These are phyloP conservation scores for Tulasnella sp. DNA, from an alignment of 768 basidiomycete species.

Conservation along the genomic window DNA sequence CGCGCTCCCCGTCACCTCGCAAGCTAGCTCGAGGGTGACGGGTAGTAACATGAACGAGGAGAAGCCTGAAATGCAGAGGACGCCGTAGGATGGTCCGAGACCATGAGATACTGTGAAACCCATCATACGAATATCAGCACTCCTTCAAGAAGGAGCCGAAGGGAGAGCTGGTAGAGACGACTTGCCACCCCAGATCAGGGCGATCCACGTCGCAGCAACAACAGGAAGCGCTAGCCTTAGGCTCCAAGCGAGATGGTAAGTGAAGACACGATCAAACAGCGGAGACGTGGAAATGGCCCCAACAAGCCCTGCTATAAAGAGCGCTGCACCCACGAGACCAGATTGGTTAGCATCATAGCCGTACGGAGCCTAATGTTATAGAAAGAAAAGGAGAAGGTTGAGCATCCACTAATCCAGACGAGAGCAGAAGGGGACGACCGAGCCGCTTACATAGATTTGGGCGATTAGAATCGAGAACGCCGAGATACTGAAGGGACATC, in stretches of 20 bases:
- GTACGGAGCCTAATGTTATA: slow-evolving; percentile 45
- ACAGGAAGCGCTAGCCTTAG: slow-evolving; percentile 50
- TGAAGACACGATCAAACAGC: slow-evolving; percentile 73
- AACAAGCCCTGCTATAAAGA: slow-evolving; percentile 44
- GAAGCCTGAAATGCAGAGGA: slow-evolving; percentile 59
- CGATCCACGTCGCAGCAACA: slow-evolving; percentile 48
- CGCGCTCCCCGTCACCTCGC: slow-evolving; percentile 69
- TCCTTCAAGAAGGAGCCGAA: not conserved
- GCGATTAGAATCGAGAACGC: slow-evolving; percentile 54
- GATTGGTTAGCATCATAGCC: slow-evolving; percentile 58
- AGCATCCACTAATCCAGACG: too few species aligned
- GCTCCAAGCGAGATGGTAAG: slow-evolving; percentile 52
- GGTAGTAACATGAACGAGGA: slow-evolving; percentile 61
- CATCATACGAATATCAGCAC: not conserved
- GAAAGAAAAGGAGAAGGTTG: too few species aligned
- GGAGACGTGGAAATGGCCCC: slow-evolving; percentile 59
- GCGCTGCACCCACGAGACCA: slow-evolving; percentile 40
- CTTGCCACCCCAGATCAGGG: slow-evolving; percentile 71
- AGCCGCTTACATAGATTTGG: slow-evolving; percentile 48
- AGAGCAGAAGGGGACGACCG: too few species aligned
- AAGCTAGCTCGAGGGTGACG: slow-evolving; percentile 62
- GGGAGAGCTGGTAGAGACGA: not conserved
- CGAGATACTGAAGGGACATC: slow-evolving; percentile 37
- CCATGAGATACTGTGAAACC: slow-evolving; percentile 46
- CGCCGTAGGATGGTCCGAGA: slow-evolving; percentile 44